Evolutionary conservation across 768 basidiomycete species (phyloP).

Genomic region (Phlegmacium glaucopus): DNA sequence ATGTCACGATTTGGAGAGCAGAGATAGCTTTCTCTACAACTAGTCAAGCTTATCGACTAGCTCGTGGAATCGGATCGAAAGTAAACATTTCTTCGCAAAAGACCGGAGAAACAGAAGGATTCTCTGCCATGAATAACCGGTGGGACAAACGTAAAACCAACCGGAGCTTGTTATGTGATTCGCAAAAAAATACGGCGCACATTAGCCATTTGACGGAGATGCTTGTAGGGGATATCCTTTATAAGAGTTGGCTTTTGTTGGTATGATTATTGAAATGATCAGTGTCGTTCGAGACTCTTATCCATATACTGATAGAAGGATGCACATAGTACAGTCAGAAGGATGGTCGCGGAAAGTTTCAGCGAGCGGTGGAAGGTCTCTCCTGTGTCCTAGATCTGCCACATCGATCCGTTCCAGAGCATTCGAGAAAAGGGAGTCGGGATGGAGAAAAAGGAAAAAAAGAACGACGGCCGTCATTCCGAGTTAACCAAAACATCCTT

Average conservation of each 20-base stretch:
- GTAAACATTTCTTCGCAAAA: constrained; percentile 2
- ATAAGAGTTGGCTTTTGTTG: too few relatives aligned
- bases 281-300: background rate
- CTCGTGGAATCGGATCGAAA: background rate
- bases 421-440: background rate
- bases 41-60: too few relatives aligned
- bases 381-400: background rate
- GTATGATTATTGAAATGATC: too few relatives aligned
- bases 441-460: constrained; percentile 6
- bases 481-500: constrained; percentile 3
- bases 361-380: background rate
- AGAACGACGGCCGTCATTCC: constrained; percentile 7
- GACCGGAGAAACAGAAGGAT: constrained; percentile 11
- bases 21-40: too few relatives aligned
- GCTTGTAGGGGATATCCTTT: constrained; percentile 7
- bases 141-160: constrained; percentile 13
- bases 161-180: constrained; percentile 13
- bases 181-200: constrained; percentile 9
- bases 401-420: constrained; percentile 5
- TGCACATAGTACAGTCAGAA: constrained; percentile 8
- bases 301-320: constrained; percentile 10
- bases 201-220: constrained; percentile 15
- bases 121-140: constrained; percentile 10
- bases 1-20: background rate
- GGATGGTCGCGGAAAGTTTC: constrained; percentile 11